Base-by-base conservation (phyloP, 2,329 filamentous ascomycete species). In the Cladorrhinum sp. region DNA sequence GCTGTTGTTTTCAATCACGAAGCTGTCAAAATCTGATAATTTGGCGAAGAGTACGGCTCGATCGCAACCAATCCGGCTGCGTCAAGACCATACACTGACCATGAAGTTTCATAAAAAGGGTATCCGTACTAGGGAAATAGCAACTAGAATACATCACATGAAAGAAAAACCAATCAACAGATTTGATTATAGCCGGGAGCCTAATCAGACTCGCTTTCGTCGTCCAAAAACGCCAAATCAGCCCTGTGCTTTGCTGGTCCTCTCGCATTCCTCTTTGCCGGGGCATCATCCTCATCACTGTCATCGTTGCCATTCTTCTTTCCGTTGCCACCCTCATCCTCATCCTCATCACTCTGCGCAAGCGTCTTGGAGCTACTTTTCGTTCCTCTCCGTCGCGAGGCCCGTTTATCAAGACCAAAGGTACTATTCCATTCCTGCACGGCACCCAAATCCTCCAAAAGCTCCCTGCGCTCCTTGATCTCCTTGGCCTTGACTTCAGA, bases 381-480 rank as follows among this genome's bases (percentile, higher is more conserved):
- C 10, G 70, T 69, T 33, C 69, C 71, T 49, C 74, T 75, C 55
- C 75, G 77, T 52, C 80, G 81, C 20, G 79, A 76, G 8, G 78
- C 68, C 42, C 76, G 72, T 1, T 74, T 75, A 1, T 72, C 73
- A 1, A 76, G 74, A 1, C 94, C 94, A 92, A 93, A 97, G 55
- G 83, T 80, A 66, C 85, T 83, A 62, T 91, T 88, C 69, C 92
- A 93, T 72, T 95, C 87, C 72, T 91, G 86, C 16, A 96, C 92
- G 12, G 87, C 88, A 70, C 95, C 91, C 6, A 96, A 79, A 70
- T 99, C 94, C 0, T 88, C 91, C 69, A 86, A 82, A 36, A 99
- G 80, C 75, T 99, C 94, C 57, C 94, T 83, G 70, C 84, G 81
- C 76, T 96, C 94, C 72, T 92, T 95, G 72, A 98, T 97, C 74